These are phyloP conservation scores for Saccharum spontaneum DNA, from an alignment of 176 grass and related monocot genomes.

Conservation along the genomic window DNA sequence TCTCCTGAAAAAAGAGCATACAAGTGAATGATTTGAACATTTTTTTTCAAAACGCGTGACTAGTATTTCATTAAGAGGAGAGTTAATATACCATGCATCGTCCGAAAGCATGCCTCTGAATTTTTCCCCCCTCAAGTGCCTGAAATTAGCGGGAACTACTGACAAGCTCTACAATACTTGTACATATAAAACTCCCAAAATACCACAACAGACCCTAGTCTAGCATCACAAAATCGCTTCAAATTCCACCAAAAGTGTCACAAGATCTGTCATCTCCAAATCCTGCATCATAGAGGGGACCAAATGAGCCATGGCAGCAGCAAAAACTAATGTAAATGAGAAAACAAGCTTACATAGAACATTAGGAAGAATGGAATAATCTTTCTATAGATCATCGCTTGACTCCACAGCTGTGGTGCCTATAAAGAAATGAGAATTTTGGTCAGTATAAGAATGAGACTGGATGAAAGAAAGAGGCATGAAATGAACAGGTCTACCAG, in stretches of 20 bases:
- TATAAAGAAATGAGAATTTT: not conserved
- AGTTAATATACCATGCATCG: not conserved
- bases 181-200: not conserved
- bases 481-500: conserved; percentile 4
- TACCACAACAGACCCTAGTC: not conserved
- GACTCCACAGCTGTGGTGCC: not conserved
- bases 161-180: not conserved
- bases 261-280: not conserved
- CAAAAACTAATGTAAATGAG: not conserved
- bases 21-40: too few species aligned
- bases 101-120: conserved; percentile 4
- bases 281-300: not conserved
- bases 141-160: not conserved
- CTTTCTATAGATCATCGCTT: not conserved
- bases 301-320: not conserved
- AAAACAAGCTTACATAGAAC: not conserved
- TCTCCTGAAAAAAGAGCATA: too few species aligned
- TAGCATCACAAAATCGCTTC: not conserved
- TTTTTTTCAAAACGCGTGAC: too few species aligned
- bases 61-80: too few species aligned
- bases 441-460: not conserved
- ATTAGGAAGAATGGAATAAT: not conserved
- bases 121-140: not conserved
- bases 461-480: conserved; percentile 8
- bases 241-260: not conserved